Evolutionary conservation across 208 protist genomes (phyloP), one percentile per base, ranked within the genome.

Genomic region (Trypanosoma avium): DNA sequence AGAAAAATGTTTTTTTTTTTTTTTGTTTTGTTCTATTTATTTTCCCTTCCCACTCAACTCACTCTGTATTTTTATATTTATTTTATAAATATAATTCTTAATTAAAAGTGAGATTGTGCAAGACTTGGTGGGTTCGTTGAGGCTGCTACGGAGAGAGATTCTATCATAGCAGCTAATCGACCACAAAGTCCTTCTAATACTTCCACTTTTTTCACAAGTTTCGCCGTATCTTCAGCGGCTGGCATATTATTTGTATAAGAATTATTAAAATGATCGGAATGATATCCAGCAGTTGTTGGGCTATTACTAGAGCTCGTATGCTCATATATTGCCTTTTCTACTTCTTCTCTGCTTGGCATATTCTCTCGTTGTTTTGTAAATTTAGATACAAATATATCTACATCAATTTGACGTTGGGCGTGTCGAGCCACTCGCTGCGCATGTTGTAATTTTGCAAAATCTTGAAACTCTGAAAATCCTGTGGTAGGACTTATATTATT

Each of bases 381-480:
- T 30, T 30, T 30, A 77, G 68, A 64, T 77, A 76, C 19, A 86
- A 75, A 47, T 66, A 78, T 45, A 27, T 87, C 78, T 10, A 83
- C 78, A 27, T 90, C 84, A 63, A 81, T 80, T 27, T 74, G 57
- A 15, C 77, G 77, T 57, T 90, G 84, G 46, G 76, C 67, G n/a
- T 75, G 63, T 57, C 73, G 75, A 27, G 78, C 84, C n/a, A 61
- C 61, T 33, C 58, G 47, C 49, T 81, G 55, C 3, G 63, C 70
- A 19, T 73, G 30, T 32, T 76, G 67, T 22, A 86, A 60, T 45
- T 81, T 75, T 42, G 65, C 52, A 45, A 56, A 72, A 45, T 84
- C 77, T 59, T 84, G 72, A 46, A 67, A 75, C 4, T 56, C 67
- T 2, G 80, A 81, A 17, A 87, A 60, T 7, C 78, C 84, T 24